Evolutionary conservation across 2,329 filamentous ascomycete species (phyloP).

Genomic region (Cladosporium sp.): DNA sequence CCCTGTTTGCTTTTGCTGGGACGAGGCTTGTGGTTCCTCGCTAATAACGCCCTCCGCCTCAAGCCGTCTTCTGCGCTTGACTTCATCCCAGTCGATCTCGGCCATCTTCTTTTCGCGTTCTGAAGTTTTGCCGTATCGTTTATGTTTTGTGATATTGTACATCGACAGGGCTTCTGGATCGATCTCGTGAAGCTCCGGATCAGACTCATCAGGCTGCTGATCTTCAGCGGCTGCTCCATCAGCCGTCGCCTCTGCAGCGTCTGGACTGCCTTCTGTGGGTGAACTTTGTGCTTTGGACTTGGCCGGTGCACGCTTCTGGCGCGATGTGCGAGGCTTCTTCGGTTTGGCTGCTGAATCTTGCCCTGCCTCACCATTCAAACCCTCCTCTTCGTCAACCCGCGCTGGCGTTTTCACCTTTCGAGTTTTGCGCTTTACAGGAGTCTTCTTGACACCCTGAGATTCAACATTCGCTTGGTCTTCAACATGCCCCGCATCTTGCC

Average conservation of each 20-base stretch:
- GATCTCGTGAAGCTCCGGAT: slow-evolving; percentile 42
- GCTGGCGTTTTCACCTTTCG: slow-evolving; percentile 6
- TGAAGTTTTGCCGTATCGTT: slow-evolving; percentile 59
- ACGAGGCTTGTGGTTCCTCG: background rate
- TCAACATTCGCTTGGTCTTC: background rate
- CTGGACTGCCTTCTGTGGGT: background rate
- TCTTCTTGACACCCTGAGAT: background rate
- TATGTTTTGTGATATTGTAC: slow-evolving; percentile 63
- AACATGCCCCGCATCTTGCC: background rate
- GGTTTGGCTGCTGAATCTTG: background rate
- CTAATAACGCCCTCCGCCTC: slow-evolving; percentile 26
- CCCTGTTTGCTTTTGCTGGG: background rate
- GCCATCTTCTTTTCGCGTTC: slow-evolving; percentile 67
- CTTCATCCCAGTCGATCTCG: slow-evolving; percentile 54
- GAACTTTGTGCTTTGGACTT: background rate
- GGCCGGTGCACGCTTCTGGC: background rate
- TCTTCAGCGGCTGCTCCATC: slow-evolving; percentile 2
- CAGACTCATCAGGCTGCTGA: slow-evolving; percentile 20
- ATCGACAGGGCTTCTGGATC: slow-evolving; percentile 64
- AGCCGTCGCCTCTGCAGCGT: background rate
- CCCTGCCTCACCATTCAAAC: background rate
- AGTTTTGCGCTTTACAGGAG: slow-evolving; percentile 3
- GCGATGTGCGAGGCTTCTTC: slow-evolving; percentile 7
- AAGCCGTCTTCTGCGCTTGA: slow-evolving; percentile 34
- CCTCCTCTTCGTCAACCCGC: slow-evolving; percentile 1